phyloP scores from a whole-genome alignment of 2,329 filamentous ascomycete genomes.

The Diaporthe vaccinii region DNA sequence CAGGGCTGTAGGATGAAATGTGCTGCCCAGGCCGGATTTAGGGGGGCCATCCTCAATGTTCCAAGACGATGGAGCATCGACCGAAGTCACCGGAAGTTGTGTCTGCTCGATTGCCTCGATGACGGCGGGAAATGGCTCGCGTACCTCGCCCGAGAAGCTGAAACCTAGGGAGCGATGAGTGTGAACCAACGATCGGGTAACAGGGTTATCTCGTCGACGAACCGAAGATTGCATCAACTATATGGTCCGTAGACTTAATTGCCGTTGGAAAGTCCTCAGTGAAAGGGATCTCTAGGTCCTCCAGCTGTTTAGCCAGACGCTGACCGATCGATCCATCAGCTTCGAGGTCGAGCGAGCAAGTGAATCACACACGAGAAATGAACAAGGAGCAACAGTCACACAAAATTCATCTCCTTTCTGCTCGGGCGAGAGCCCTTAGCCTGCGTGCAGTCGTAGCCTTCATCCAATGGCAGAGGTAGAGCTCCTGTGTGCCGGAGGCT shows the following conservation, averaged over 20 bases:
- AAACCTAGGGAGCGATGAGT: slow-evolving; percentile 71
- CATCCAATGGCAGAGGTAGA: not conserved
- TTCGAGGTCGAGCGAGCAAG: slow-evolving; percentile 41
- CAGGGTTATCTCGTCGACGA: slow-evolving; percentile 46
- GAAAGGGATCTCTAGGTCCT: slow-evolving; percentile 86
- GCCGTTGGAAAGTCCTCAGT: slow-evolving; percentile 81
- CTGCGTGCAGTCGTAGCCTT: not conserved
- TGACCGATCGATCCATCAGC: slow-evolving; percentile 57
- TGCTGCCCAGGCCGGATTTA: slow-evolving; percentile 79
- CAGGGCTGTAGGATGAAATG: slow-evolving; percentile 83
- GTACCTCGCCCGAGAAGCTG: slow-evolving; percentile 90
- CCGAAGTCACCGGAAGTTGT: slow-evolving; percentile 82
- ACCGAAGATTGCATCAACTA: slow-evolving; percentile 96
- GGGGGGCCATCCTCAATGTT: slow-evolving; percentile 91
- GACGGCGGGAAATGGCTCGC: slow-evolving; percentile 90
- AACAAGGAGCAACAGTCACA: slow-evolving; percentile 34
- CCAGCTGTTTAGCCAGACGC: slow-evolving; percentile 87
- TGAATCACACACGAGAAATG: slow-evolving; percentile 34
- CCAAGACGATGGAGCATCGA: slow-evolving; percentile 96
- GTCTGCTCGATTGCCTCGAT: slow-evolving; percentile 83
- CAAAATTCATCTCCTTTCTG: not conserved
- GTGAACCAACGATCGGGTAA: slow-evolving; percentile 3
- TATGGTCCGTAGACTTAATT: slow-evolving; percentile 78
- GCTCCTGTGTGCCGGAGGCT: not conserved
- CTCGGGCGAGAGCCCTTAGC: not conserved